Base-by-base conservation (phyloP, 352 stramenopile genomes). In the Pythium plurisporium region DNA sequence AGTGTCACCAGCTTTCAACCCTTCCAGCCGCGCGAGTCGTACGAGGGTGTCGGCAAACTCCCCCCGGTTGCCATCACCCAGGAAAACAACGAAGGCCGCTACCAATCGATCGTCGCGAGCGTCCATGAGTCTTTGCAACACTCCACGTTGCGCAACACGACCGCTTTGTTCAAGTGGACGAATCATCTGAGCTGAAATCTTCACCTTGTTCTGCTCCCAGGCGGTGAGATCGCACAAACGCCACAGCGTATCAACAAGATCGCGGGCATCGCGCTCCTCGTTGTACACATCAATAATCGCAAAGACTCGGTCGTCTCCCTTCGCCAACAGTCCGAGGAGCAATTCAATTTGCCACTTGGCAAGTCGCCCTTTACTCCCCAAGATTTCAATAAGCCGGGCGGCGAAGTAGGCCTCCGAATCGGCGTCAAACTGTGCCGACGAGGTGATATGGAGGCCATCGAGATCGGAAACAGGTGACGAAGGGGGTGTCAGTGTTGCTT, bases 1-100 rank as follows among this genome's bases (percentile, higher is more conserved):
- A 9, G 26, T n/a, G 1, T 2, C 56, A 19, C 30, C 25, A 11
- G 8, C 10, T 10, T 50, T 49, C 23, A 55, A 15, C 12, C 46
- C 55, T 50, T 74, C 69, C 1, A 90, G 47, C 12, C 62, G 54
- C 5, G 73, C 70, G 34, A 90, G 72, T 1, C 74, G 82, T 17
- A 53, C 33, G 2, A 92, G 62, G 15, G 78, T 83, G 41, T 89
- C 79, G 5, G 68, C 59, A 45, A 92, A 89, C 43, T 90, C 79
- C 8, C 77, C 73, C 23, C 64, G 70, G 43, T 89, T 80, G 38
- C 67, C 67, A 49, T 92, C 80, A 19, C 72, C 81, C 3, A 90
- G 43, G 45, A 76, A 90, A 15, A 89, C 70, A 8, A 87, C 65
- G 14, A 89, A 76, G 10, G 79, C 82, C 1, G 79, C 79, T 26